A percentile compares a stretch with the other conserved stretches of the same genome.
phyloP scores from a whole-genome alignment of 139 green algal genomes.

The Asterochloris erici region DNA sequence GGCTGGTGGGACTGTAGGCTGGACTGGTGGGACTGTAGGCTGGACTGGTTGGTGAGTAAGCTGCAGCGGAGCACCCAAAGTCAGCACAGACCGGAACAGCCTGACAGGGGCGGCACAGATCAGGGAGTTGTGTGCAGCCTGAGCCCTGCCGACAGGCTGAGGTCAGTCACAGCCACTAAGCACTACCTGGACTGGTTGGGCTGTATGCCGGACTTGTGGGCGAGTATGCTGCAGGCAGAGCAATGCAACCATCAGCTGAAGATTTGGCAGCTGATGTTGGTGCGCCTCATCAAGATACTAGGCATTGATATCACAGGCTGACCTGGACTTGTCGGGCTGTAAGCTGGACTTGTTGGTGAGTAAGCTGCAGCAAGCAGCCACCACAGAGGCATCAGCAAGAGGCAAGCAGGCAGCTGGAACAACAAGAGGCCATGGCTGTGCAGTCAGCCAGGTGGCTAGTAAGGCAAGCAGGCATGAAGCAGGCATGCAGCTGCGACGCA shows the following conservation, averaged over 20 bases:
- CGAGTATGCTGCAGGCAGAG: constrained; percentile 62
- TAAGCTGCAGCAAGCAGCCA: constrained; percentile 24
- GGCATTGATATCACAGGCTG: constrained; percentile 29
- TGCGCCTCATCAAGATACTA: too few relatives aligned
- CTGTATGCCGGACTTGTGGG: constrained; percentile 40
- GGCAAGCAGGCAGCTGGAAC: not conserved
- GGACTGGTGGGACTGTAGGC: constrained; percentile 32
- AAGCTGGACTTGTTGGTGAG: constrained; percentile 26
- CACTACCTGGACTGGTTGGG: constrained; percentile 42
- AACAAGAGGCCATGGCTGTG: not conserved
- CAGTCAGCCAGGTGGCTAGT: constrained; percentile 24
- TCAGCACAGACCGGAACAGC: constrained; percentile 42
- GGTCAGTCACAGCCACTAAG: constrained; percentile 59
- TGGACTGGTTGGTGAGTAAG: constrained; percentile 40
- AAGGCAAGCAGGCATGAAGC: not conserved
- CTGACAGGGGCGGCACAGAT: constrained; percentile 53
- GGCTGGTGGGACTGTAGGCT: constrained; percentile 54
- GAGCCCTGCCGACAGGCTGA: constrained; percentile 56
- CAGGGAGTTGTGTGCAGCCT: constrained; percentile 32
- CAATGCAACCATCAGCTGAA: constrained; percentile 37
- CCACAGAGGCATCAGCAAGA: not conserved
- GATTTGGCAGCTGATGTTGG: too few relatives aligned
- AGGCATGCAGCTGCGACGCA: not conserved
- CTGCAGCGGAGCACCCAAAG: constrained; percentile 25
- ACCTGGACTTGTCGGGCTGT: constrained; percentile 28